Evolutionary conservation across 2,329 filamentous ascomycete genomes (phyloP), one percentile per base, ranked within the genome.

Genomic region (Aureobasidium sp.): DNA sequence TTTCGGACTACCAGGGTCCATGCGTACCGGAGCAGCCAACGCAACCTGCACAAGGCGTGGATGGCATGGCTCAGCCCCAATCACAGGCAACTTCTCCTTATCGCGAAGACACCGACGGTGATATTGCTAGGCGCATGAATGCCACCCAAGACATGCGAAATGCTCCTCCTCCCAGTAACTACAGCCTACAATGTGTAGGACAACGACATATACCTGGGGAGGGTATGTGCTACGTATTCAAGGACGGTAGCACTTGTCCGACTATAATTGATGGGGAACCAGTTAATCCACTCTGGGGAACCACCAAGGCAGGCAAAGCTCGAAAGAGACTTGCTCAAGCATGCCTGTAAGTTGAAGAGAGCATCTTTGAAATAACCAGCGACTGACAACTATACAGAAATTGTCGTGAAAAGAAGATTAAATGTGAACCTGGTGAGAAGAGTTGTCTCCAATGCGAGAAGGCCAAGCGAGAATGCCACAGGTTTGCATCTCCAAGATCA

Each of bases 321-420:
- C 85, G 92, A 67, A 97, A 97, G 77, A 83, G 92, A 62, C 80
- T 96, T 62, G 91, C 92, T 27, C 91, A 96, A 72, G 91, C 91
- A n/a, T 97, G 92, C 71, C 82, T 96, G 63, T 66, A 55, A 32
- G 62, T 58, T 26, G n/a, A 41, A 23, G 1, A 53, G 13, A 6
- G 12, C 13, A 13, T 12, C 8, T 13, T 39, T 0, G 9, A 34
- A 29, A 8, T 5, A 46, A 20, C 2, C 6, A 46, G 46, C 36
- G 48, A 64, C 48, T 48, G 13, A 56, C 23, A 23, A n/a, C 2
- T 20, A 5, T 3, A 47, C 29, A 64, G 64, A 17, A 94, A 91
- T 13, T 97, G 92, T 73, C 85, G 92, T 56, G 91, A 96, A 77
- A 97, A 96, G 84, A 97, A 96, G 80, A 96, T 97, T 77, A 96